These are phyloP conservation scores for Fistulifera pelliculosa DNA, from an alignment of 108 stramenopile species.

Conservation along the genomic window DNA sequence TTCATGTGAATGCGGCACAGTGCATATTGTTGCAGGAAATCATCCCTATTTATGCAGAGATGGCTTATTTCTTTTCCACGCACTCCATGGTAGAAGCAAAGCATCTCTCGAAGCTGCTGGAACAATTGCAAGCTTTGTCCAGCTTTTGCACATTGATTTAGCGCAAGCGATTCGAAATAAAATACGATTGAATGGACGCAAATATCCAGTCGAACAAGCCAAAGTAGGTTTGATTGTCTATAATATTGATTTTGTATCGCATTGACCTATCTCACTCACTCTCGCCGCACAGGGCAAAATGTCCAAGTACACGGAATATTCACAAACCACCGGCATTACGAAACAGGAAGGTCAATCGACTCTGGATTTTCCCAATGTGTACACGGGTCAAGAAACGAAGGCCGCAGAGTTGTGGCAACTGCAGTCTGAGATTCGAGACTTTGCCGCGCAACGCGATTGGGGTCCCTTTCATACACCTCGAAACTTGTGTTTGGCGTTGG, in stretches of 20 bases:
- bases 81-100: no score
- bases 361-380: not conserved
- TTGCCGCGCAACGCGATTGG: constrained; percentile 68
- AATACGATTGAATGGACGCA: constrained; percentile 61
- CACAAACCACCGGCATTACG: constrained; percentile 68
- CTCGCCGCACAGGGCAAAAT: constrained; percentile 34
- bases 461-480: constrained; percentile 79
- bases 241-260: not conserved
- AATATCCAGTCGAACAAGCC: constrained; percentile 84
- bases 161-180: constrained; percentile 42
- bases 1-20: no score
- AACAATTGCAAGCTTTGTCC: no score
- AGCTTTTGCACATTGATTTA: no score
- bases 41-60: no score
- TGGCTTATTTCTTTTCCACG: no score
- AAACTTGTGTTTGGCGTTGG: constrained; percentile 70
- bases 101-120: no score
- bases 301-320: constrained; percentile 74
- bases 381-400: not conserved
- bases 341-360: constrained; percentile 63
- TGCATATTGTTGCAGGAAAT: no score
- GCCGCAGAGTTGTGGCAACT: not conserved
- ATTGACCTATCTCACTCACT: constrained; percentile 3
- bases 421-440: constrained; percentile 26
- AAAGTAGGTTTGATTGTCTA: constrained; percentile 36